Conservation (phyloP, 2,329 filamentous ascomycete species). For the Ilyonectria destructans region DNA sequence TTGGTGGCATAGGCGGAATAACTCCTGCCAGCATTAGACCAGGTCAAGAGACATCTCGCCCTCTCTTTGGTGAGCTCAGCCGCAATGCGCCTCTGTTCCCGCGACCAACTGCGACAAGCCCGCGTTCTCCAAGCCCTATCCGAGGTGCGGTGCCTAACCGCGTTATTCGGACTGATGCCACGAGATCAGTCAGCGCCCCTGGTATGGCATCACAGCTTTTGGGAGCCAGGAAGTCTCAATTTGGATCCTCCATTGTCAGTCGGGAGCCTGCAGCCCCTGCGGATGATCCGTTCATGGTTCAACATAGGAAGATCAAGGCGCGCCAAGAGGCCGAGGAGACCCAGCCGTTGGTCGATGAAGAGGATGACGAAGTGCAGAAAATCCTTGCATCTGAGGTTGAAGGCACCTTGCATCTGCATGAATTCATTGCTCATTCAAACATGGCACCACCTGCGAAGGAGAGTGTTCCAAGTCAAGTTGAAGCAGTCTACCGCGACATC, state of each 20-base stretch:
- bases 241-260: slow-evolving; percentile 59
- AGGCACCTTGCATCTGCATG: slow-evolving; percentile 75
- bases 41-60: slow-evolving; percentile 61
- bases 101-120: slow-evolving; percentile 70
- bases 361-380: slow-evolving; percentile 78
- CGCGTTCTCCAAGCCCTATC: slow-evolving; percentile 82
- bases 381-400: slow-evolving; percentile 74
- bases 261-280: slow-evolving; percentile 54
- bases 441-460: slow-evolving; percentile 68
- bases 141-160: slow-evolving; percentile 71
- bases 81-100: slow-evolving; percentile 69
- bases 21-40: slow-evolving; percentile 53
- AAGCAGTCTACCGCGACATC: slow-evolving; percentile 83
- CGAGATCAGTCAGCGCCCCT: slow-evolving; percentile 74
- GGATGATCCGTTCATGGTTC: slow-evolving; percentile 65
- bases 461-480: slow-evolving; percentile 74
- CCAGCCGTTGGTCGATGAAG: slow-evolving; percentile 75
- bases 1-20: slow-evolving; percentile 65
- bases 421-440: slow-evolving; percentile 77
- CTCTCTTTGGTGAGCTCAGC: slow-evolving; percentile 71
- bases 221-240: slow-evolving; percentile 57
- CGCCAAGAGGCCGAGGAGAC: slow-evolving; percentile 72
- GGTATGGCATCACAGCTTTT: slow-evolving; percentile 72
- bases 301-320: slow-evolving; percentile 68
- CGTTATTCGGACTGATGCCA: slow-evolving; percentile 64